These are phyloP conservation scores for Lagerstroemia speciosa DNA, from an alignment of 345 rosid genomes.

Conservation along the genomic window DNA sequence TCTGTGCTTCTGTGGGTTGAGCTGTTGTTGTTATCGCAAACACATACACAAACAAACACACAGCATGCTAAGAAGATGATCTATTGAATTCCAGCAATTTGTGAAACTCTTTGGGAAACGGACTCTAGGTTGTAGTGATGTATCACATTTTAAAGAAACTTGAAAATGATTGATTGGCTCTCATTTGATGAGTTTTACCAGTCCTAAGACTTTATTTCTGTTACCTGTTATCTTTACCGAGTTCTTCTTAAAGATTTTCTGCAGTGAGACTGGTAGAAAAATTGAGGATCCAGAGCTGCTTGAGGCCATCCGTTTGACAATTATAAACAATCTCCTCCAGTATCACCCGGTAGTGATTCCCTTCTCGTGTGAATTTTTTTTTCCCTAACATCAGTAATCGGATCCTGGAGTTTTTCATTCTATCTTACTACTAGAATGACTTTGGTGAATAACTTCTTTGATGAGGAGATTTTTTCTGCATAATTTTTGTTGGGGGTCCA, in stretches of 20 bases:
- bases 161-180: no score
- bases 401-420: neutral
- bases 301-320: conserved; percentile 92
- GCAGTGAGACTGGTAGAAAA: conserved; percentile 86
- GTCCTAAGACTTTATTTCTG: no score
- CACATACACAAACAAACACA: no score
- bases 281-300: conserved; percentile 92
- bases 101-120: no score
- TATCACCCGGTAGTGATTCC: conserved; percentile 68
- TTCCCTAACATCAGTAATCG: neutral
- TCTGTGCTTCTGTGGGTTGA: neutral
- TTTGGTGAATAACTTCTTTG: neutral
- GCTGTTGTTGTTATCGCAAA: no score
- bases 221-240: neutral
- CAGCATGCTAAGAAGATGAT: no score
- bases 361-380: conserved; percentile 3
- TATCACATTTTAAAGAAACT: no score
- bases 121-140: no score
- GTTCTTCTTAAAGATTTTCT: conserved; percentile 10
- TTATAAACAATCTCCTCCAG: conserved; percentile 78
- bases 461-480: conserved; percentile 2
- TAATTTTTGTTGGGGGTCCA: conserved; percentile 25
- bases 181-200: no score
- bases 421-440: neutral
- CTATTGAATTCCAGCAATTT: no score